A percentile compares a stretch with the other conserved stretches of the same genome.
These are phyloP conservation scores for Phytophthora aleatoria DNA, from an alignment of 352 stramenopile genomes.

Conservation along the genomic window DNA sequence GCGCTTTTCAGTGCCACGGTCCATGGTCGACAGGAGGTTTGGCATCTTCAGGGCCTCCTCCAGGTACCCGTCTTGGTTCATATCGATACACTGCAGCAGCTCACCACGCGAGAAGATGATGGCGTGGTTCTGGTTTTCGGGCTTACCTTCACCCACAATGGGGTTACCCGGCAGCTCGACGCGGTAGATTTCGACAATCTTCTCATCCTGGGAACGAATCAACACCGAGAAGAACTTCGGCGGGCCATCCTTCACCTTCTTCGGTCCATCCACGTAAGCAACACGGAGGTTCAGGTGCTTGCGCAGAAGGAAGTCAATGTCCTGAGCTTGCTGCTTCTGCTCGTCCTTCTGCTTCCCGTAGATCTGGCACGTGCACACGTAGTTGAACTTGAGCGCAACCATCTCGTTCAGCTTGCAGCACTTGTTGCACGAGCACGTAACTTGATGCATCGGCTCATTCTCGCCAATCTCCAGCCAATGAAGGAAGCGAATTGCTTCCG, in stretches of 20 bases:
- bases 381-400: conserved; percentile 86
- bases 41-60: conserved; percentile 85
- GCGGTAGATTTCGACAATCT: conserved; percentile 79
- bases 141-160: conserved; percentile 86
- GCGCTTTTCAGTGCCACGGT: conserved; percentile 65
- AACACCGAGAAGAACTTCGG: conserved; percentile 85
- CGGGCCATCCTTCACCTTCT: conserved; percentile 85
- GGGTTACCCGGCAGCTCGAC: conserved; percentile 79
- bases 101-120: conserved; percentile 85
- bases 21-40: conserved; percentile 82
- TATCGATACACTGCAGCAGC: conserved; percentile 88
- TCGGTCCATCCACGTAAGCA: conserved; percentile 81
- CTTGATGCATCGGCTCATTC: conserved; percentile 83
- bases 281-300: conserved; percentile 78
- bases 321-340: conserved; percentile 77
- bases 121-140: conserved; percentile 87
- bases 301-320: conserved; percentile 75
- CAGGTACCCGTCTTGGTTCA: conserved; percentile 87
- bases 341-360: conserved; percentile 87
- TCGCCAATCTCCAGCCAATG: conserved; percentile 88
- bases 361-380: conserved; percentile 88
- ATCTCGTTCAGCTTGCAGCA: conserved; percentile 84
- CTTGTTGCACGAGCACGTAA: conserved; percentile 77
- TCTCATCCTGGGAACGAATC: conserved; percentile 68
- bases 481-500: conserved; percentile 81